Evolutionary conservation across 202 grass and related monocot species (phyloP), one percentile per base, ranked within the genome.

Genomic region (Panicum hallii): DNA sequence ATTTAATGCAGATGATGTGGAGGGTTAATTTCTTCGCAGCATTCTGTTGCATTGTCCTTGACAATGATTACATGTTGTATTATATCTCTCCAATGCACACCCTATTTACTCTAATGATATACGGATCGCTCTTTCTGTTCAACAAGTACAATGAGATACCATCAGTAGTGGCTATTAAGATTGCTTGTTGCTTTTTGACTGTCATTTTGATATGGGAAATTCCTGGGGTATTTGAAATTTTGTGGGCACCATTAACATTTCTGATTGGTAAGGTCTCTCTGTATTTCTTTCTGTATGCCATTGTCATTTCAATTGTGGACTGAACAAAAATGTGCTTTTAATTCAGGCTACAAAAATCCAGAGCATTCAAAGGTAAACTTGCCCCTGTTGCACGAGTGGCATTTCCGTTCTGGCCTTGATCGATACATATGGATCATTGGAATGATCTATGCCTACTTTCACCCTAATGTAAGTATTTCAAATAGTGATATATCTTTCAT

Each of bases 401-500:
- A 91, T 72, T 99, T 99, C 62, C 91, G 96, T 63, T 99, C 96
- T 84, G 96, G 93, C 23, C 96, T 99, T 70, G 96, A 99, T 74
- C 87, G 93, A 20, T 99, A 99, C 63, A 94, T 99, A 79, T 99
- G 96, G 96, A 99, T 99, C 38, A 63, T 96, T 60, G 93, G 93
- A 77, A 99, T 99, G 93, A 88, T 99, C 42, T 99, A 90, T 88
- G 96, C 96, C 48, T 99, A 99, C 83, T 99, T 90, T 40, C 93
- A 95, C 30, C 93, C 96, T 46, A 91, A 82, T 56, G 96, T 96
- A 91, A 94, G 91, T 89, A 56, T 65, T 81, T 78, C 16, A 41
- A 12, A 20, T 80, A 74, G 30, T 49, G 9, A 83, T 54, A 34
- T 49, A n/a, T 60, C 65, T 62, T 15, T 77, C 6, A 10, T 40